Conservation (phyloP, 805 yeast species). For the Scheffersomyces spartinae region DNA sequence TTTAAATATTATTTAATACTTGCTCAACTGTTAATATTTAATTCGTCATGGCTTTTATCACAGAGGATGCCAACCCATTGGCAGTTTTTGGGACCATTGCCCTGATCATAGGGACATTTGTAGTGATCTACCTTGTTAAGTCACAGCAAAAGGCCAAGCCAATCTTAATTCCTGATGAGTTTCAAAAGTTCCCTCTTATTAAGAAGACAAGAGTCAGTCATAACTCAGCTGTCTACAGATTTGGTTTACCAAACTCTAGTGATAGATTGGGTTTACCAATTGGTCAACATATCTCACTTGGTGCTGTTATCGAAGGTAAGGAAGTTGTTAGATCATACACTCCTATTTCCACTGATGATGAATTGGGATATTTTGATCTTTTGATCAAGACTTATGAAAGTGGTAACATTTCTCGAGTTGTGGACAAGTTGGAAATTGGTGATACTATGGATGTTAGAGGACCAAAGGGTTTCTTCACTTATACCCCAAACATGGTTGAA, state of each 20-base stretch:
- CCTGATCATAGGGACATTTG: no score
- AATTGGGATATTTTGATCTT: slow-evolving; percentile 73
- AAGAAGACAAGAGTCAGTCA: slow-evolving; percentile 67
- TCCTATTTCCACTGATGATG: slow-evolving; percentile 74
- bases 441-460: slow-evolving; percentile 73
- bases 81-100: no score
- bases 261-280: slow-evolving; percentile 81
- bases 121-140: no score
- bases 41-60: no score
- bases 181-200: slow-evolving; percentile 70
- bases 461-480: slow-evolving; percentile 83
- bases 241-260: slow-evolving; percentile 64
- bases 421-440: slow-evolving; percentile 66
- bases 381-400: slow-evolving; percentile 76
- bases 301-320: slow-evolving; percentile 66
- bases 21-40: no score
- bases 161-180: slow-evolving; percentile 54
- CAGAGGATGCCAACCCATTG: no score
- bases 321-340: slow-evolving; percentile 82
- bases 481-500: slow-evolving; percentile 66
- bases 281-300: slow-evolving; percentile 86
- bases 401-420: slow-evolving; percentile 72
- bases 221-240: slow-evolving; percentile 75
- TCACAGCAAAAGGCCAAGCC: no score
- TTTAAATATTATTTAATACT: no score